A percentile compares a stretch with the other conserved stretches of the same genome.
phyloP scores from a whole-genome alignment of 371 early-diverging fungal genomes.

The Polyrhizophydium stewartii region DNA sequence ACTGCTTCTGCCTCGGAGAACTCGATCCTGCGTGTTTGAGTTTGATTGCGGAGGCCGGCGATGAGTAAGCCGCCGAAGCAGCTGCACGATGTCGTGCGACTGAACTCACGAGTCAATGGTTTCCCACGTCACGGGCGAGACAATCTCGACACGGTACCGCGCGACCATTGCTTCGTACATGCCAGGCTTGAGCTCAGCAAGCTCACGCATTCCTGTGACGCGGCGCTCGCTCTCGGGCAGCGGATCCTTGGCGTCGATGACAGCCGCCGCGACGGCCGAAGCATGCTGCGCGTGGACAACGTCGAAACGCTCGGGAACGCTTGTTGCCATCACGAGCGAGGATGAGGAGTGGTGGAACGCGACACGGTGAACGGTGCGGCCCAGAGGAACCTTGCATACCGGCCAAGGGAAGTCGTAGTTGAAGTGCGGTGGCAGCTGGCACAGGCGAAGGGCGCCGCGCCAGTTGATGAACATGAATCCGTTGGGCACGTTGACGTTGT shows the following conservation, averaged over 20 bases:
- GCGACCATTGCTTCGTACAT: slow-evolving; percentile 23
- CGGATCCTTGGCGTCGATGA: slow-evolving; percentile 63
- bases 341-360: slow-evolving; percentile 77
- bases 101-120: slow-evolving; percentile 68
- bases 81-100: not conserved
- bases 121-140: slow-evolving; percentile 95
- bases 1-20: slow-evolving; percentile 88
- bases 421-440: slow-evolving; percentile 65
- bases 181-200: slow-evolving; percentile 14
- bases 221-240: slow-evolving; percentile 22
- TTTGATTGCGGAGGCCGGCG: not conserved
- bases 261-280: slow-evolving; percentile 44
- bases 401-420: slow-evolving; percentile 86
- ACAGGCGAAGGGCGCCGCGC: slow-evolving; percentile 63
- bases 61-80: not conserved
- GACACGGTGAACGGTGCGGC: slow-evolving; percentile 69
- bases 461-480: slow-evolving; percentile 63
- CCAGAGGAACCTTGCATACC: slow-evolving; percentile 70
- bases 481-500: slow-evolving; percentile 73
- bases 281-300: slow-evolving; percentile 48
- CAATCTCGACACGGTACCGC: slow-evolving; percentile 68
- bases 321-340: slow-evolving; percentile 74
- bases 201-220: not conserved
- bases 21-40: slow-evolving; percentile 31
- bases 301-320: slow-evolving; percentile 56